A percentile compares a stretch with the other conserved stretches of the same genome.
These are phyloP conservation scores for Salix udensis DNA, from an alignment of 345 rosid species.

Conservation along the genomic window DNA sequence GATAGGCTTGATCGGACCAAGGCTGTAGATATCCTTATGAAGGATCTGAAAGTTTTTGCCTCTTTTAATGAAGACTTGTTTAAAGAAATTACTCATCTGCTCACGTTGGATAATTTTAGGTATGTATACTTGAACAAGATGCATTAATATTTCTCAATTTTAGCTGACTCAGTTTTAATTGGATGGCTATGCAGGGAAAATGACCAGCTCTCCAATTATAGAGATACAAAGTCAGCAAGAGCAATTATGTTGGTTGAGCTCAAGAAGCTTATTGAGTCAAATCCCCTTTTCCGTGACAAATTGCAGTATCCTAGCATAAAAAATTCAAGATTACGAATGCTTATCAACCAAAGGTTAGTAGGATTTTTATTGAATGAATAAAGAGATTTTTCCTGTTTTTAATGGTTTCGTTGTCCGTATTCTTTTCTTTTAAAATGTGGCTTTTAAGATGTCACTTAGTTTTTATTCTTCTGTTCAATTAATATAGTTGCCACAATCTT, in stretches of 20 bases:
- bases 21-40: constrained; percentile 38
- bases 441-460: not conserved
- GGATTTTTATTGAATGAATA: not conserved
- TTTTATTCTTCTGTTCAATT: not conserved
- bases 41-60: constrained; percentile 40
- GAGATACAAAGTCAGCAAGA: constrained; percentile 24
- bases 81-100: constrained; percentile 38
- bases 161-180: not conserved
- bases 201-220: constrained; percentile 21
- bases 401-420: not conserved
- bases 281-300: constrained; percentile 23
- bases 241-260: constrained; percentile 21
- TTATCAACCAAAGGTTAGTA: constrained; percentile 38
- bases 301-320: constrained; percentile 23
- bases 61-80: constrained; percentile 33
- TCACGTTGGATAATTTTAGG: constrained; percentile 42
- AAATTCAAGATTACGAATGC: constrained; percentile 29
- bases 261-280: constrained; percentile 19
- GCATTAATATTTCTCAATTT: not conserved
- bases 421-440: not conserved
- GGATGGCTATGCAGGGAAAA: constrained; percentile 14
- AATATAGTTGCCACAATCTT: not conserved
- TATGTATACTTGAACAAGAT: not conserved
- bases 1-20: constrained; percentile 30
- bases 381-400: not conserved